Percentiles rank a stretch among this genome's conserved stretches.
Conservation (phyloP, 2,329 filamentous ascomycete species). For the Apiospora sp. region DNA sequence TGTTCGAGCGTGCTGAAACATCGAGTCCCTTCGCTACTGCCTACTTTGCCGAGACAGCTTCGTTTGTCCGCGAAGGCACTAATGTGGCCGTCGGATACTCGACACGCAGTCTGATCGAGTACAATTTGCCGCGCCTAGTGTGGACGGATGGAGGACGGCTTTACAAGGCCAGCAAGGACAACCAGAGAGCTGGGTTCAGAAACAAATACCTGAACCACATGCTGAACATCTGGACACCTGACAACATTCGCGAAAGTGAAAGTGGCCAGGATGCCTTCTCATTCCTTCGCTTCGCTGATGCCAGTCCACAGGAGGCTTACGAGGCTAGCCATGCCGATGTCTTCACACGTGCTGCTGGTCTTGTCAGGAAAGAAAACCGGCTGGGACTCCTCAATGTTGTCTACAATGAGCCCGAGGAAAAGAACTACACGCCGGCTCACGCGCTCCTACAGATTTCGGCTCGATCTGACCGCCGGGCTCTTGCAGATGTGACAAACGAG, state of each 20-base stretch:
- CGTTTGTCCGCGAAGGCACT: constrained; percentile 88
- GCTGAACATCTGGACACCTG: constrained; percentile 90
- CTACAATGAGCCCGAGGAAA: constrained; percentile 72
- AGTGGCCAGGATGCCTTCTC: constrained; percentile 76
- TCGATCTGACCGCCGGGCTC: constrained; percentile 69
- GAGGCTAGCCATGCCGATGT: constrained; percentile 73
- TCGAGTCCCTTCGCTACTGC: constrained; percentile 83
- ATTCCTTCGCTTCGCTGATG: constrained; percentile 87
- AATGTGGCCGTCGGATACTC: constrained; percentile 87
- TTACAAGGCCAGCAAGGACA: constrained; percentile 75
- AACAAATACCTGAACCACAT: constrained; percentile 79
- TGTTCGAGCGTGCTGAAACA: constrained; percentile 95
- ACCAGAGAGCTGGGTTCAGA: constrained; percentile 79
- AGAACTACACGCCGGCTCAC: constrained; percentile 74
- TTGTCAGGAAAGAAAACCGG: constrained; percentile 62
- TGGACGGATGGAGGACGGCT: constrained; percentile 83
- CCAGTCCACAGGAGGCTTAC: constrained; percentile 76
- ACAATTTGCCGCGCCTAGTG: constrained; percentile 81
- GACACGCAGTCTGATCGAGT: constrained; percentile 85
- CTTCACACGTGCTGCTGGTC: constrained; percentile 75
- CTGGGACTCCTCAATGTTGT: constrained; percentile 71
- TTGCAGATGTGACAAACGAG: constrained; percentile 75
- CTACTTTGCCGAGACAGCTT: constrained; percentile 94
- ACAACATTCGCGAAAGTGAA: constrained; percentile 74
- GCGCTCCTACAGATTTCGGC: constrained; percentile 83